phyloP scores from a whole-genome alignment of 768 basidiomycete genomes.

The Lactarius tabidus region DNA sequence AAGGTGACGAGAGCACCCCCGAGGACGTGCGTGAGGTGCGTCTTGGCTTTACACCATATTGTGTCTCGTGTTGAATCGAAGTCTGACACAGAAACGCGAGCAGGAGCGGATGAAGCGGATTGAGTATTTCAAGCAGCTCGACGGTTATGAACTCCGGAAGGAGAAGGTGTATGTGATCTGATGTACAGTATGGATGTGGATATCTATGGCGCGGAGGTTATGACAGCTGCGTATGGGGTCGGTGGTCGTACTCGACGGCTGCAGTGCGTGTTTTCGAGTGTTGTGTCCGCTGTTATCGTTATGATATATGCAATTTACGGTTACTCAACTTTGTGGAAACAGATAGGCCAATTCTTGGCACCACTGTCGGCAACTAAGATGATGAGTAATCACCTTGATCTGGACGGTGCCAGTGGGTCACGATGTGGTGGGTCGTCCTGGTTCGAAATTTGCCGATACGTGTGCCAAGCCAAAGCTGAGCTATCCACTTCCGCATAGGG shows the following conservation, averaged over 20 bases:
- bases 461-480: no score
- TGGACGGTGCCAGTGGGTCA: neutral
- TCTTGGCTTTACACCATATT: neutral
- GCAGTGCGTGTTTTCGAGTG: neutral
- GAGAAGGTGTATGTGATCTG: conserved; percentile 27
- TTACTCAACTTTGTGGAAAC: neutral
- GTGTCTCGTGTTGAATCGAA: neutral
- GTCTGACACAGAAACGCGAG: conserved; percentile 16
- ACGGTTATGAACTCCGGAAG: conserved; percentile 21
- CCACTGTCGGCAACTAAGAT: no score
- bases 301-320: neutral
- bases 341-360: no score
- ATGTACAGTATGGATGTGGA: conserved; percentile 11
- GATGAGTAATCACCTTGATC: neutral
- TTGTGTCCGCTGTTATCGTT: neutral
- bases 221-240: neutral
- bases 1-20: conserved; percentile 25
- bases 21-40: conserved; percentile 26
- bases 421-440: no score
- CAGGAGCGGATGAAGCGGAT: conserved; percentile 20
- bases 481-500: neutral
- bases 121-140: conserved; percentile 27
- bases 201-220: conserved; percentile 5
- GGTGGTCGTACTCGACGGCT: neutral
- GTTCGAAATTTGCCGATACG: no score